Evolutionary conservation across 2,329 filamentous ascomycete genomes (phyloP).

Genomic region (Karstenula rhodostoma): DNA sequence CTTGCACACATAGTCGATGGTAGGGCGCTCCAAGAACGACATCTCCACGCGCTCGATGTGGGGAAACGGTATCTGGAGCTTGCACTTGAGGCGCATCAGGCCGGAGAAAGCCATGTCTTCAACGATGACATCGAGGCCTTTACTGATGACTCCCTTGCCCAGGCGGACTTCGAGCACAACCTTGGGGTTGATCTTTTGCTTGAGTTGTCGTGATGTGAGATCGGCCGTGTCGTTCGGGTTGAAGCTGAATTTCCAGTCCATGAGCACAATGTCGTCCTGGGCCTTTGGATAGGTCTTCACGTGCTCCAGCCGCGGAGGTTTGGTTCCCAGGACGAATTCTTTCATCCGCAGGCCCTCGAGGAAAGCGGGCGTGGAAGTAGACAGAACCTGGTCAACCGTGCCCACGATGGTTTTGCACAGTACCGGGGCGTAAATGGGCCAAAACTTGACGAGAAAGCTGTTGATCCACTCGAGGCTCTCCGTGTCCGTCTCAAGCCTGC

Average conservation of each 20-base stretch:
- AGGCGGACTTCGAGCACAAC: slow-evolving; percentile 93
- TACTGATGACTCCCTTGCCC: slow-evolving; percentile 96
- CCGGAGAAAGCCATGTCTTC: slow-evolving; percentile 97
- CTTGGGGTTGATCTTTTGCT: slow-evolving; percentile 97
- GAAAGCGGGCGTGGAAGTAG: slow-evolving; percentile 88
- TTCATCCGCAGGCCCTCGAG: slow-evolving; percentile 93
- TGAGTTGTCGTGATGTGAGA: slow-evolving; percentile 87
- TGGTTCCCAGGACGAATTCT: slow-evolving; percentile 91
- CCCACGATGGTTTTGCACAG: slow-evolving; percentile 90
- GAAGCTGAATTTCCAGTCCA: slow-evolving; percentile 99
- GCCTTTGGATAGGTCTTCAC: slow-evolving; percentile 98
- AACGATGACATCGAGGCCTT: slow-evolving; percentile 95
- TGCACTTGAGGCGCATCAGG: slow-evolving; percentile 96
- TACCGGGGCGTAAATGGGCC: slow-evolving; percentile 97
- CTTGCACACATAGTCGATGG: slow-evolving; percentile 97
- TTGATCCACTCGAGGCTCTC: slow-evolving; percentile 99
- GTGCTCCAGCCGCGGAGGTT: slow-evolving; percentile 94
- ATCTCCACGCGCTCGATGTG: slow-evolving; percentile 95
- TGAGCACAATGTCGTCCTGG: slow-evolving; percentile 93
- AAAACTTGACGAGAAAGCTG: slow-evolving; percentile 97
- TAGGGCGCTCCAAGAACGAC: slow-evolving; percentile 88
- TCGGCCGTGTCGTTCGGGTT: slow-evolving; percentile 93
- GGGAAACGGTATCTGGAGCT: slow-evolving; percentile 94
- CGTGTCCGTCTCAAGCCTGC: slow-evolving; percentile 84
- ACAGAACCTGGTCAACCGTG: slow-evolving; percentile 94